A percentile compares a stretch with the other conserved stretches of the same genome.
Conservation (phyloP, 1,139 yeast genomes). For the Debaryomyces sp. region DNA sequence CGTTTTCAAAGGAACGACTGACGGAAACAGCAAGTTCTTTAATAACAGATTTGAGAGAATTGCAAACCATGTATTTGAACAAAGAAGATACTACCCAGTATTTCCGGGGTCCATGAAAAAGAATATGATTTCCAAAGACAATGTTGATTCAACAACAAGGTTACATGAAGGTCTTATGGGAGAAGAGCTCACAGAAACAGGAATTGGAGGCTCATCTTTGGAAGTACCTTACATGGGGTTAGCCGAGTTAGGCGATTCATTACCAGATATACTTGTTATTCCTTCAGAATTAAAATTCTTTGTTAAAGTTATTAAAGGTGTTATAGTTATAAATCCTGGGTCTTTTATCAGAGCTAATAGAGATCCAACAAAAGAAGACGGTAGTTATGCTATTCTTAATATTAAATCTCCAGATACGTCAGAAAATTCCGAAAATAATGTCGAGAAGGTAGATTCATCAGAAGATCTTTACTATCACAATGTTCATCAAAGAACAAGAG, state of each 20-base stretch:
- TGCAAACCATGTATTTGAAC: conserved; percentile 70
- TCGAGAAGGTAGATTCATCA: conserved; percentile 40
- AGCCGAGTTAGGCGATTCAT: conserved; percentile 70
- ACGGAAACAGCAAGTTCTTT: conserved; percentile 18
- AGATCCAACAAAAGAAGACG: conserved; percentile 49
- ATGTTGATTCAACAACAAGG: conserved; percentile 15
- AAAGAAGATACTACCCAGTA: conserved; percentile 80
- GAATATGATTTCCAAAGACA: conserved; percentile 18
- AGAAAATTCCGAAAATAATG: conserved; percentile 37
- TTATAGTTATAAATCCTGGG: conserved; percentile 84
- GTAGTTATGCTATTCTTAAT: conserved; percentile 68
- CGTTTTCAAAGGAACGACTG: conserved; percentile 45
- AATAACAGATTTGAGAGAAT: conserved; percentile 71
- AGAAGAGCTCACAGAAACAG: conserved; percentile 38
- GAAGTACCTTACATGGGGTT: conserved; percentile 84
- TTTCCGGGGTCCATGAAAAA: conserved; percentile 68
- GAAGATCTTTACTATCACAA: conserved; percentile 58
- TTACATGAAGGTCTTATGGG: conserved; percentile 38
- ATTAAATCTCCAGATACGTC: conserved; percentile 51
- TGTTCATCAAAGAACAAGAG: conserved; percentile 76
- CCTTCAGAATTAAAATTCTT: conserved; percentile 79
- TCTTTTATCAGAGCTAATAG: conserved; percentile 54
- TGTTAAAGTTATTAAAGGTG: conserved; percentile 78
- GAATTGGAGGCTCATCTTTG: conserved; percentile 60
- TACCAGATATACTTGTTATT: conserved; percentile 79